Percentiles rank a stretch among this genome's conserved stretches.
phyloP scores from a whole-genome alignment of 2,329 filamentous ascomycete genomes.

The Neonectria punicea region DNA sequence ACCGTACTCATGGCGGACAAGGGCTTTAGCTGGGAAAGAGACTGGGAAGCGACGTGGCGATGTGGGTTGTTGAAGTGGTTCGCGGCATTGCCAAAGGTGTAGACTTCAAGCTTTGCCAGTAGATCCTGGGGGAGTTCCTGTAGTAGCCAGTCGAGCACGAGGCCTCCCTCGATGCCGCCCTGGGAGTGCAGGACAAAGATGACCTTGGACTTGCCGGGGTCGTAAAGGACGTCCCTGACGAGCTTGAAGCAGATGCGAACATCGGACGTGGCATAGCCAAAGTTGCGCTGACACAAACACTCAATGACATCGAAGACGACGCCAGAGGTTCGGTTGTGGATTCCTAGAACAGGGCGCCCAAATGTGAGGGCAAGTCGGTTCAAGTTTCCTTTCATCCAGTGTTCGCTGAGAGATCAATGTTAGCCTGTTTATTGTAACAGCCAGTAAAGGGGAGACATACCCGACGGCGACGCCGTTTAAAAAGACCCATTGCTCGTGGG shows the following conservation, averaged over 20 bases:
- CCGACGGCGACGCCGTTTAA: constrained; percentile 77
- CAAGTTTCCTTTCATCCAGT: constrained; percentile 77
- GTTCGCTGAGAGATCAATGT: constrained; percentile 53
- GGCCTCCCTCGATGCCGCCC: constrained; percentile 77
- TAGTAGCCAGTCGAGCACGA: constrained; percentile 81
- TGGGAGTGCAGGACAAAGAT: constrained; percentile 82
- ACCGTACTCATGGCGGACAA: constrained; percentile 47
- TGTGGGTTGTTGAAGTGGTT: constrained; percentile 86
- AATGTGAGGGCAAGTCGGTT: constrained; percentile 79
- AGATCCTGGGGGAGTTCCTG: constrained; percentile 75
- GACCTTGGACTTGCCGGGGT: constrained; percentile 72
- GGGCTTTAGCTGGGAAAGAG: constrained; percentile 47
- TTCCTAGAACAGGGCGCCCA: constrained; percentile 74
- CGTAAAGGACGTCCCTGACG: constrained; percentile 72
- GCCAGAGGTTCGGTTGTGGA: constrained; percentile 81
- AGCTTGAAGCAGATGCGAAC: constrained; percentile 70
- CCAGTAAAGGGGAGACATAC: constrained; percentile 51
- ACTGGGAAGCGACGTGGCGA: constrained; percentile 59
- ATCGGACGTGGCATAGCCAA: constrained; percentile 77
- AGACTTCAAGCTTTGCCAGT: constrained; percentile 76
- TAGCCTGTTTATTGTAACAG: neutral
- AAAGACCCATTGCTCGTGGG: constrained; percentile 81
- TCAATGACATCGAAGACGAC: constrained; percentile 82
- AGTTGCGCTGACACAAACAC: constrained; percentile 80
- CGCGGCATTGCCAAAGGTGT: constrained; percentile 81